Evolutionary conservation across 2,329 filamentous ascomycete genomes (phyloP).

Genomic region (Ilyonectria mors-panacis): DNA sequence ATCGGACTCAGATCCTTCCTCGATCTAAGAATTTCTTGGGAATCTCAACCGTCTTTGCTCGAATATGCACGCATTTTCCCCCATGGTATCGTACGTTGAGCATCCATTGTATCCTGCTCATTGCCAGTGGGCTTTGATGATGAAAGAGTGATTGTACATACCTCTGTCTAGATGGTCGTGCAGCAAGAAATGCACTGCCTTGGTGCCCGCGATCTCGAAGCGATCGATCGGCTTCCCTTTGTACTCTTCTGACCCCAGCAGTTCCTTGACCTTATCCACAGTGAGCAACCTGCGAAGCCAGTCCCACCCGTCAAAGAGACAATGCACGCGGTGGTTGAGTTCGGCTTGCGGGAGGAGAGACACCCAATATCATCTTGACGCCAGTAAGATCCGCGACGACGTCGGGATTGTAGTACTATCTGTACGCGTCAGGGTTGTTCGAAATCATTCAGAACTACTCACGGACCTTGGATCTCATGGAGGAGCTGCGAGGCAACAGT

Average conservation of each 20-base stretch:
- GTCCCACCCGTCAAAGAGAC: slow-evolving; percentile 55
- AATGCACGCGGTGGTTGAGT: slow-evolving; percentile 5
- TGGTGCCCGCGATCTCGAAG: slow-evolving; percentile 42
- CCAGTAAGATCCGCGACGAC: slow-evolving; percentile 55
- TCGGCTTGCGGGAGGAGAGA: slow-evolving; percentile 44
- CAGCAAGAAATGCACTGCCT: slow-evolving; percentile 21
- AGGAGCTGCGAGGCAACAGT: slow-evolving; percentile 53
- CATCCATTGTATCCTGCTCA: neutral
- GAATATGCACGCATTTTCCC: slow-evolving; percentile 48
- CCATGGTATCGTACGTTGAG: slow-evolving; percentile 47
- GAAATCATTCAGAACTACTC: slow-evolving; percentile 8
- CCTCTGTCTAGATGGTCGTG: slow-evolving; percentile 13
- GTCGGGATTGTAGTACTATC: slow-evolving; percentile 55
- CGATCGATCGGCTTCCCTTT: slow-evolving; percentile 52
- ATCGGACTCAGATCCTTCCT: slow-evolving; percentile 37
- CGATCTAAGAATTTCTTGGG: slow-evolving; percentile 47
- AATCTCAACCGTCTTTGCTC: slow-evolving; percentile 48
- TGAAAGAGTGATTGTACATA: slow-evolving; percentile 8
- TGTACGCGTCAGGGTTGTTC: neutral
- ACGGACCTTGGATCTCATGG: slow-evolving; percentile 58
- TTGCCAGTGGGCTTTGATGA: neutral
- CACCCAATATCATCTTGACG: slow-evolving; percentile 55
- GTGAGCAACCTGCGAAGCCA: slow-evolving; percentile 60
- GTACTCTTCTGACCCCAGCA: slow-evolving; percentile 52
- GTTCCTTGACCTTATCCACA: slow-evolving; percentile 50